These are phyloP conservation scores for Backusella circina DNA, from an alignment of 192 early-diverging fungal species.

Conservation along the genomic window DNA sequence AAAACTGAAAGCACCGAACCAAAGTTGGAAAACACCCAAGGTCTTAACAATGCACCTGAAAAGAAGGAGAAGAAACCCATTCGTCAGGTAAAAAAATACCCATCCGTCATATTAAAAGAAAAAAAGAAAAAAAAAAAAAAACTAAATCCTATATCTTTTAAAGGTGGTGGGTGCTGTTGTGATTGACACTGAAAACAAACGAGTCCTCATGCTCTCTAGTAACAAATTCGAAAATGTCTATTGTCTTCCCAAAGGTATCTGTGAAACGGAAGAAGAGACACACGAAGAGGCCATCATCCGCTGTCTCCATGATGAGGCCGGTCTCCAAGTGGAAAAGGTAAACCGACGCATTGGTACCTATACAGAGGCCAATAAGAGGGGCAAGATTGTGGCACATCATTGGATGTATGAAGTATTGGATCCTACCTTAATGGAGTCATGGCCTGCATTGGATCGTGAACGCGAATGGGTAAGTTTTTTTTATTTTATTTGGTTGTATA, in stretches of 20 bases:
- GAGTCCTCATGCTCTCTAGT: slow-evolving; percentile 20
- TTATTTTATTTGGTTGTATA: background rate
- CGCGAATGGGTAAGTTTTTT: slow-evolving; percentile 25
- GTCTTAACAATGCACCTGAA: background rate
- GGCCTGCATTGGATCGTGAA: slow-evolving; percentile 19
- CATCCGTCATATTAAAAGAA: background rate
- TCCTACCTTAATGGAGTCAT: slow-evolving; percentile 1
- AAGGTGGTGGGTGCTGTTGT: slow-evolving; percentile 26
- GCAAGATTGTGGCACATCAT: slow-evolving; percentile 31
- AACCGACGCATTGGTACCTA: slow-evolving; percentile 19
- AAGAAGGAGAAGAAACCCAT: slow-evolving; percentile 14
- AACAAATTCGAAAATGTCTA: slow-evolving; percentile 21
- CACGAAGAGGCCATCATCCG: slow-evolving; percentile 23
- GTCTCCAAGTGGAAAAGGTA: slow-evolving; percentile 5
- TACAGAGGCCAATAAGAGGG: slow-evolving; percentile 33
- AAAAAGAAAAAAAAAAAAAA: background rate
- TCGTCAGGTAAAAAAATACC: slow-evolving; percentile 12
- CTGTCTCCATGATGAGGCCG: slow-evolving; percentile 13
- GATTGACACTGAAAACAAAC: slow-evolving; percentile 9
- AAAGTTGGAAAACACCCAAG: background rate
- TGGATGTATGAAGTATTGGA: slow-evolving; percentile 26
- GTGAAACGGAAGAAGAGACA: slow-evolving; percentile 10
- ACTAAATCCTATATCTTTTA: background rate
- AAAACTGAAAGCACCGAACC: background rate
- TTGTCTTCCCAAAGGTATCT: slow-evolving; percentile 20